Evolutionary conservation across 2,329 filamentous ascomycete species (phyloP), one percentile per base, ranked within the genome.

Genomic region (Salinomyces thailandicus): DNA sequence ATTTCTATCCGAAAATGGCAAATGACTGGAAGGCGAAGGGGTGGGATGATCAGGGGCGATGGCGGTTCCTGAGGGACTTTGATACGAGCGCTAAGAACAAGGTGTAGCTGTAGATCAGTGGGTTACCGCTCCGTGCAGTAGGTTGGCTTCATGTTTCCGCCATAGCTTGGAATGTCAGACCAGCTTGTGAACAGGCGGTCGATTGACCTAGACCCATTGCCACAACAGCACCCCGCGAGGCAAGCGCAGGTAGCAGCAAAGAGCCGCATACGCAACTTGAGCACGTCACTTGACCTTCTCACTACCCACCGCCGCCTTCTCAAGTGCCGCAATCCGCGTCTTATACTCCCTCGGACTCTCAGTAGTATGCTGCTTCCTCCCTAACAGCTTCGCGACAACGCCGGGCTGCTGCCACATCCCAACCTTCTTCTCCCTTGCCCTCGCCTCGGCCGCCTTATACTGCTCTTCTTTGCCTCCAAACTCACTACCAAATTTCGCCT

Each of bases 341-440:
- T 98, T 98, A 62, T 85, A 98, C 42, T 85, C 80, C 49, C 86
- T 75, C 6, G 91, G 91, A 57, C 79, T 93, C 66, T 95, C 87
- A 55, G 79, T 79, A 45, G 54, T 53, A 42, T 64, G 64, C 42
- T 74, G 73, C 22, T 26, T 26, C 19, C 72, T 69, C 22, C 59
- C 51, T 43, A 63, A 29, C 35, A 63, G 44, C 42, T 60, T 59
- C 26, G 50, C 55, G 37, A 63, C 46, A 36, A 66, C 31, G 7
- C 57, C 58, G 7, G 58, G 57, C 42, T 61, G 53, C 44, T 49
- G 37, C 91, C 91, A 96, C 65, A 96, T 67, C 11, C 66, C 66
- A 12, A 66, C 50, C 38, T 57, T 57, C 32, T 49, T 60, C 44
- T 52, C 48, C 44, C 58, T 63, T 11, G 62, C 66, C 40, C 53